Conservation (phyloP, 768 basidiomycete genomes). For the Tylopilus sp. region DNA sequence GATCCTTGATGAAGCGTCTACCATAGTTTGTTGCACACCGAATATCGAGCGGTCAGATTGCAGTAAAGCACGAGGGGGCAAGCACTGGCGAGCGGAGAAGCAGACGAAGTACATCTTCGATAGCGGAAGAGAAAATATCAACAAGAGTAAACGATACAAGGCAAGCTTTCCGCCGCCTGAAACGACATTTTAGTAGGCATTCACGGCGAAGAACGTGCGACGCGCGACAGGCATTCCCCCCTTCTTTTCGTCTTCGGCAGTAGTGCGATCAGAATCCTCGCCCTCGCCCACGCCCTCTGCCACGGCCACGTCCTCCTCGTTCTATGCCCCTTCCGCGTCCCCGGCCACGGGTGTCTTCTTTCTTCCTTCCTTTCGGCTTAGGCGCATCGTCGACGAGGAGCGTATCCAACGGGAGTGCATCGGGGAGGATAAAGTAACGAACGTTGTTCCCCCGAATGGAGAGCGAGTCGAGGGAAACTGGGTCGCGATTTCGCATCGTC, state of each 20-base stretch:
- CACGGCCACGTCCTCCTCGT: constrained; percentile 53
- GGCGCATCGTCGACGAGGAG: constrained; percentile 97
- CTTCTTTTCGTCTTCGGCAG: constrained; percentile 1
- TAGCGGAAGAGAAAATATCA: constrained; percentile 8
- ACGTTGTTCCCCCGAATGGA: constrained; percentile 97
- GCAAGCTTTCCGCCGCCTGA: constrained; percentile 15
- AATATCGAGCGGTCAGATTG: too few relatives aligned
- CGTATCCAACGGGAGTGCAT: constrained; percentile 94
- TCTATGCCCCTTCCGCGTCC: constrained; percentile 52
- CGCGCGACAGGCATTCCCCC: constrained; percentile 1
- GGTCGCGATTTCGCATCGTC: constrained; percentile 88
- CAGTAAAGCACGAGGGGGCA: too few relatives aligned
- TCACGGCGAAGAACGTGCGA: constrained; percentile 13
- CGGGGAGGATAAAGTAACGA: constrained; percentile 96
- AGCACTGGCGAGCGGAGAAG: too few relatives aligned
- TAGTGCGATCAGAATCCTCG: constrained; percentile 34
- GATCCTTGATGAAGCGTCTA: too few relatives aligned
- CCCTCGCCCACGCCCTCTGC: constrained; percentile 53
- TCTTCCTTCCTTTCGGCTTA: constrained; percentile 90
- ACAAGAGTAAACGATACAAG: constrained; percentile 20
- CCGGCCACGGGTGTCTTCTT: constrained; percentile 72
- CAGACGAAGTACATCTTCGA: neutral
- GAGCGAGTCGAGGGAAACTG: constrained; percentile 80
- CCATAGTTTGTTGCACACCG: too few relatives aligned
- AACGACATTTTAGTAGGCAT: constrained; percentile 24